Evolutionary conservation across 345 rosid genomes (phyloP).

Genomic region (Populus euphratica): DNA sequence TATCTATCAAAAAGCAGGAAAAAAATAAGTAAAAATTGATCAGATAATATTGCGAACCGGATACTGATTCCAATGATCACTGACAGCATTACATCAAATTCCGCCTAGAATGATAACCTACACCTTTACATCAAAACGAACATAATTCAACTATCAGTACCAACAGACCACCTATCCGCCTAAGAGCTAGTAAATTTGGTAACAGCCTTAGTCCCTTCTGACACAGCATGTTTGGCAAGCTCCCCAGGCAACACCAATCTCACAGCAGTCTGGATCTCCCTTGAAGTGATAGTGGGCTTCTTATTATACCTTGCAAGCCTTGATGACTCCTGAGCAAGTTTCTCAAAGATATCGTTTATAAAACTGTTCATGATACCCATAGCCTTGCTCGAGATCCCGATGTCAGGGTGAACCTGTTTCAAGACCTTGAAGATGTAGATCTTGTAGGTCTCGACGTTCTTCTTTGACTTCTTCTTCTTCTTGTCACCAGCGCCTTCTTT

Average conservation of each 20-base stretch:
- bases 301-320: slow-evolving; percentile 28
- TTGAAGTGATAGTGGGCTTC: slow-evolving; percentile 27
- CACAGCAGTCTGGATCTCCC: slow-evolving; percentile 30
- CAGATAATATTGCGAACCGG: no score
- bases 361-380: slow-evolving; percentile 31
- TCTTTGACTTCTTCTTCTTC: slow-evolving; percentile 28
- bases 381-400: slow-evolving; percentile 26
- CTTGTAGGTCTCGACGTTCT: slow-evolving; percentile 28
- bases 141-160: background rate
- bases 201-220: slow-evolving; percentile 32
- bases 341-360: slow-evolving; percentile 27
- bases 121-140: background rate
- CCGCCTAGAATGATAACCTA: background rate
- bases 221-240: slow-evolving; percentile 29
- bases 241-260: slow-evolving; percentile 27
- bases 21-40: no score
- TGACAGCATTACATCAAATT: background rate
- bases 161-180: background rate
- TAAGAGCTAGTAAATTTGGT: slow-evolving; percentile 30
- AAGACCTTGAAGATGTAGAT: slow-evolving; percentile 29
- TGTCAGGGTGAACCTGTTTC: slow-evolving; percentile 29
- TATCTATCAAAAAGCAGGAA: no score
- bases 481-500: slow-evolving; percentile 22
- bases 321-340: slow-evolving; percentile 23
- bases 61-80: no score